phyloP scores from a whole-genome alignment of 306 rosid genomes.

The Vigna hirtella region DNA sequence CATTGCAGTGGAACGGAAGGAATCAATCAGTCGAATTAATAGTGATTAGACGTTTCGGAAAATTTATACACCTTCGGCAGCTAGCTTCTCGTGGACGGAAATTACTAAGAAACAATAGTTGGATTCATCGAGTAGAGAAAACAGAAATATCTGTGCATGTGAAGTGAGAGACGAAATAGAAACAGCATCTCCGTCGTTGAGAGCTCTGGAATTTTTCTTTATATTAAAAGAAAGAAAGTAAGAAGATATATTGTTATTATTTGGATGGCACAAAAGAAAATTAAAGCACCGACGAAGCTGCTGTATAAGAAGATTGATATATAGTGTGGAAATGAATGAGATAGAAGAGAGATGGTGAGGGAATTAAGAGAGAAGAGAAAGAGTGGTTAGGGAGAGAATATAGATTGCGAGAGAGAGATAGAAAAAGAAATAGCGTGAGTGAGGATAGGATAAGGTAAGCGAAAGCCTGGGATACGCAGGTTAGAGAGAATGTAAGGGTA shows the following conservation, averaged over 20 bases:
- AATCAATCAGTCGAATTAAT: conserved; percentile 16
- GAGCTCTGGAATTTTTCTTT: conserved; percentile 22
- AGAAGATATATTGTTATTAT: no score
- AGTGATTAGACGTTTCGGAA: neutral
- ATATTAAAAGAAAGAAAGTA: neutral
- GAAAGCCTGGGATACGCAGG: conserved; percentile 31
- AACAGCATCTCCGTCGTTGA: conserved; percentile 4
- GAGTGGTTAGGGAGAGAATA: neutral
- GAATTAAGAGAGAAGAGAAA: conserved; percentile 6
- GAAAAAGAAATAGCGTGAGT: neutral
- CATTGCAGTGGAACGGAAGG: conserved; percentile 54
- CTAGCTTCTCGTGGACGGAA: conserved; percentile 42
- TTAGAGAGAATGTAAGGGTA: conserved; percentile 49
- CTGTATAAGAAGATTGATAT: neutral
- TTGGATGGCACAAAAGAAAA: no score
- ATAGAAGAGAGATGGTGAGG: conserved; percentile 3
- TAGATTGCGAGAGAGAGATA: conserved; percentile 29
- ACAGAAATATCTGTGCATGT: neutral
- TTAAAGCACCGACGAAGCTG: no score
- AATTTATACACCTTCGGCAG: neutral
- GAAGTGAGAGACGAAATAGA: neutral
- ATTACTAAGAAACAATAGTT: conserved; percentile 40
- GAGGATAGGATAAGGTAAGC: conserved; percentile 87
- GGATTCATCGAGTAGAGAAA: conserved; percentile 46
- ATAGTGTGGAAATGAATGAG: neutral